A percentile compares a stretch with the other conserved stretches of the same genome.
Conservation (phyloP, 805 yeast species). For the Pichia paraexigua region DNA sequence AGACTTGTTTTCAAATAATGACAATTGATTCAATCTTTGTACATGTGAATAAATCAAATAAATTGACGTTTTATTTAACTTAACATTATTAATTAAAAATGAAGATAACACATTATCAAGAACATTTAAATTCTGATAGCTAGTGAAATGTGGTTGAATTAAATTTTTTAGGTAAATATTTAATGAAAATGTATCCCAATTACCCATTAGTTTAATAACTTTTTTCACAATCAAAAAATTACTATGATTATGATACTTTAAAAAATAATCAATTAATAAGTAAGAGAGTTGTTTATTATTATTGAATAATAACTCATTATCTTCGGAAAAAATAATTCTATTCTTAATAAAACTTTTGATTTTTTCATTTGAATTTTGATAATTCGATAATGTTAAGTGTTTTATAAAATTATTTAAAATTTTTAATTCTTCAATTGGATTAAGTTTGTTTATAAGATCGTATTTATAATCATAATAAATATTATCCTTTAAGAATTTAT, state of each 20-base stretch:
- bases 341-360: slow-evolving; percentile 6
- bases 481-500: not conserved
- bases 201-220: not conserved
- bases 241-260: not conserved
- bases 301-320: not conserved
- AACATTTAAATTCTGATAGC: not conserved
- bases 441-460: slow-evolving; percentile 2
- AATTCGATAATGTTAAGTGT: slow-evolving; percentile 3
- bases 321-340: slow-evolving; percentile 6
- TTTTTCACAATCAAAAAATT: slow-evolving; percentile 1
- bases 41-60: slow-evolving; percentile 2
- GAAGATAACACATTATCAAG: not conserved
- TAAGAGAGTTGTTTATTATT: not conserved
- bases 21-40: not conserved
- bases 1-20: not conserved
- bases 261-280: slow-evolving; percentile 4
- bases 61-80: not conserved
- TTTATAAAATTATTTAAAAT: not conserved
- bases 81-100: not conserved
- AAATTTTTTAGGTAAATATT: slow-evolving; percentile 7
- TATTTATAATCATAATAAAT: not conserved
- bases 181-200: slow-evolving; percentile 4
- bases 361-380: slow-evolving; percentile 4
- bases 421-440: slow-evolving; percentile 3
- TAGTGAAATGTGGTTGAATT: not conserved